These are phyloP conservation scores for Vitis vinifera DNA, from an alignment of 164 flowering plant species.

Conservation along the genomic window DNA sequence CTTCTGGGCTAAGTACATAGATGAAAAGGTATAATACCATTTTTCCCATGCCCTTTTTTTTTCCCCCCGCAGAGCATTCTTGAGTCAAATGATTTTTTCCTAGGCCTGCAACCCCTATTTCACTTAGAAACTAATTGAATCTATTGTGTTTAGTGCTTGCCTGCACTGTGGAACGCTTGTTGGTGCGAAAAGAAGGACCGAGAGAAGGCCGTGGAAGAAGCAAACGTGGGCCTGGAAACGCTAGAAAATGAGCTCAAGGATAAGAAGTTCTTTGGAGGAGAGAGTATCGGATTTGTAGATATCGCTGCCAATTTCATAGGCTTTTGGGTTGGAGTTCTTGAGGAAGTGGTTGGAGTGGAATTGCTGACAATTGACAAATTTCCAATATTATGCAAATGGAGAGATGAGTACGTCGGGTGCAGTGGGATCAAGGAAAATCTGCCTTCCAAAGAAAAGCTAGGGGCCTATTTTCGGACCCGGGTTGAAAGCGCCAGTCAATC, in stretches of 20 bases:
- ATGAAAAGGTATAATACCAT: no score
- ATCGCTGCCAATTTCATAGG: constrained; percentile 31
- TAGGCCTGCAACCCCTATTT: no score
- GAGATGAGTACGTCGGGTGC: constrained; percentile 18
- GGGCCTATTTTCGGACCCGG: constrained; percentile 10
- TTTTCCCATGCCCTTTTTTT: no score
- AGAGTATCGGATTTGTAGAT: constrained; percentile 37
- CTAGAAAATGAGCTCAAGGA: constrained; percentile 40
- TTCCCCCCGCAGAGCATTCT: neutral
- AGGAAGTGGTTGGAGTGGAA: constrained; percentile 30
- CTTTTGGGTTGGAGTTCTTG: constrained; percentile 25
- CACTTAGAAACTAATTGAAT: no score
- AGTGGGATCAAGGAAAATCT: constrained; percentile 31
- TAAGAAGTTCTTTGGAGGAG: constrained; percentile 56
- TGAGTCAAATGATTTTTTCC: no score
- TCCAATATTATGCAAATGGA: constrained; percentile 40
- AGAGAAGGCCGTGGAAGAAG: constrained; percentile 36
- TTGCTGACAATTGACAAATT: constrained; percentile 34
- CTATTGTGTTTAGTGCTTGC: constrained; percentile 14
- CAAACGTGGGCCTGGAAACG: constrained; percentile 16
- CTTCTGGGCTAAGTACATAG: no score
- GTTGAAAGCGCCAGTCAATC: constrained; percentile 1
- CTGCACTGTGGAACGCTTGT: constrained; percentile 18
- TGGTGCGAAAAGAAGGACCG: constrained; percentile 16
- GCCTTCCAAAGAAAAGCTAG: constrained; percentile 31